Evolutionary conservation across 2,329 filamentous ascomycete genomes (phyloP), one percentile per base, ranked within the genome.

Genomic region (Aureobasidium sp.): DNA sequence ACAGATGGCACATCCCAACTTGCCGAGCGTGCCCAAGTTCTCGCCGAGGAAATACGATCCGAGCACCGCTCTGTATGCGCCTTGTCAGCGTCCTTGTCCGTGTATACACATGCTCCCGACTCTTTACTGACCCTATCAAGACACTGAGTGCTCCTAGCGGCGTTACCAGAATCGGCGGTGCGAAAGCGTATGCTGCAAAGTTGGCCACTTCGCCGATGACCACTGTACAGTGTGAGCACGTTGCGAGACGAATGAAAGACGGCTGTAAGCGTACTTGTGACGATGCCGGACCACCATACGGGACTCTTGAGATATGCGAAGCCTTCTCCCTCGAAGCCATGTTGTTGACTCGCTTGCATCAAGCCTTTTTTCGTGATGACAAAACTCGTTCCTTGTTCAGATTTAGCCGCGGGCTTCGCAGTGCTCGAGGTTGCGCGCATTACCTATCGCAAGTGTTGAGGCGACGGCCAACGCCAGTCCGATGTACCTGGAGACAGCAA

Each of bases 341-440:
- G 92, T 68, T 85, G 84, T 75, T 95, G 87, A 71, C 89, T 90
- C 65, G 91, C 90, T 74, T 96, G 89, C 74, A 92, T 90, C 67
- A 99, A 82, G 66, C 93, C 93, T 83, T 96, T 97, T 78, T 99
- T 99, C 50, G 95, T 99, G 70, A 99, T 96, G 67, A 99, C 93
- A 75, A 99, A 99, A 82, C 92, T 96, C 55, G 90, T 91, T 71
- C 91, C 90, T 94, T 37, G 19, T 25, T 38, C 13, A 19, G 6
- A 23, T 40, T 58, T n/a, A 58, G 55, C 33, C 4, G 33, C 3
- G 2, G n/a, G 23, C 2, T 29, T 38, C 15, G 13, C 15, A 25
- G 37, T 46, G 29, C 37, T 55, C 23, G 45, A 40, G 57, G 68
- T 73, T 80, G 68, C 23, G 55, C 55, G 55, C 55, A 49, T 58